phyloP scores from a whole-genome alignment of 345 rosid genomes.

The Heritiera littoralis region DNA sequence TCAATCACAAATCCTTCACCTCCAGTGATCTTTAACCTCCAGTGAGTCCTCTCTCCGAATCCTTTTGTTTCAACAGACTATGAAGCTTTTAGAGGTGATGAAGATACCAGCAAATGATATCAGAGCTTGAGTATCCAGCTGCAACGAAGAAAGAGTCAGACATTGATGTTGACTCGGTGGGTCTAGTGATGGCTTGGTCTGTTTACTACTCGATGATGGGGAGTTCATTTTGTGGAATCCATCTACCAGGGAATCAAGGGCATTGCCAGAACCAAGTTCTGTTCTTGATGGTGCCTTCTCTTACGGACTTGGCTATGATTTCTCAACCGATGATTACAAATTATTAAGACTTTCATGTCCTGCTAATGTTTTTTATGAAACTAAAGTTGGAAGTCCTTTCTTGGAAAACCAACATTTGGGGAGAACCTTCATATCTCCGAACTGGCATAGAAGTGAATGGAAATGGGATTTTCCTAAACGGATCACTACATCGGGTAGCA shows the following conservation, averaged over 20 bases:
- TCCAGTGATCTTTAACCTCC: too few species aligned
- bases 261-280: not conserved
- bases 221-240: not conserved
- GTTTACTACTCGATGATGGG: not conserved
- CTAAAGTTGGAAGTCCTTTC: not conserved
- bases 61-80: not conserved
- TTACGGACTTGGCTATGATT: not conserved
- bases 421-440: not conserved
- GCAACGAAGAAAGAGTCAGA: not conserved
- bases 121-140: not conserved
- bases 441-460: not conserved
- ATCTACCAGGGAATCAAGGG: not conserved
- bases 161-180: not conserved
- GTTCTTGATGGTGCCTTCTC: not conserved
- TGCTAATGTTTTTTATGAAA: not conserved
- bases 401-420: not conserved
- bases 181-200: not conserved
- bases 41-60: too few species aligned
- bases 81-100: not conserved
- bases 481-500: not conserved
- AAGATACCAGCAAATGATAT: not conserved
- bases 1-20: too few species aligned
- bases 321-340: not conserved
- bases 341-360: not conserved
- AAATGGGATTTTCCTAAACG: not conserved